Evolutionary conservation across 78 protist species (phyloP).

Genomic region (Cyanophora paradoxa): DNA sequence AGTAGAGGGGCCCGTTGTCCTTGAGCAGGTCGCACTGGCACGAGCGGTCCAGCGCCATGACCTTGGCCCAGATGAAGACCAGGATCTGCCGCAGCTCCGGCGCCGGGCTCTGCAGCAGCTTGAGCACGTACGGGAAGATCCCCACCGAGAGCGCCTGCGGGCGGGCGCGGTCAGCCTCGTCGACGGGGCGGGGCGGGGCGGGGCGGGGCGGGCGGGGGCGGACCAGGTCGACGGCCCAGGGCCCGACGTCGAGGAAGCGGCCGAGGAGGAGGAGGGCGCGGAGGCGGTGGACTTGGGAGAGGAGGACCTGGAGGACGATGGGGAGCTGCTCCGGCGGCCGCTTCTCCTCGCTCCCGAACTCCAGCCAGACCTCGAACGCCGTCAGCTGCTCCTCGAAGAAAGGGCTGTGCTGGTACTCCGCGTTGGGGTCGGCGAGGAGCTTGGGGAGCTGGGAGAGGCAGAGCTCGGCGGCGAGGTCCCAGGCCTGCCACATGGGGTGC

Average conservation of each 20-base stretch:
- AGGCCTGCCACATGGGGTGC: slow-evolving; percentile 74
- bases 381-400: slow-evolving; percentile 90
- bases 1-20: slow-evolving; percentile 73
- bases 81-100: slow-evolving; percentile 66
- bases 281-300: slow-evolving; percentile 79
- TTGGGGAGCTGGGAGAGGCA: slow-evolving; percentile 39
- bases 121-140: slow-evolving; percentile 90
- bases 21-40: slow-evolving; percentile 74
- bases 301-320: slow-evolving; percentile 85
- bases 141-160: slow-evolving; percentile 79
- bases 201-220: neutral
- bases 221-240: slow-evolving; percentile 86
- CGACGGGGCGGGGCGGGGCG: too few relatives aligned
- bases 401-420: slow-evolving; percentile 18
- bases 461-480: slow-evolving; percentile 89
- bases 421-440: slow-evolving; percentile 6
- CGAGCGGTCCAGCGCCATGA: slow-evolving; percentile 36
- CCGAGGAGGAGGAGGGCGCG: slow-evolving; percentile 86
- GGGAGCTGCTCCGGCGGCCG: slow-evolving; percentile 91
- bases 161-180: too few relatives aligned
- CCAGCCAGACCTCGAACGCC: slow-evolving; percentile 92
- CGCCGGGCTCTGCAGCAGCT: slow-evolving; percentile 69
- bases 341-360: slow-evolving; percentile 46
- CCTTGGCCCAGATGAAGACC: slow-evolving; percentile 83
- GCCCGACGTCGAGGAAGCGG: slow-evolving; percentile 82